Conservation (phyloP, 2,329 filamentous ascomycete species). For the Trichoderma sp. region DNA sequence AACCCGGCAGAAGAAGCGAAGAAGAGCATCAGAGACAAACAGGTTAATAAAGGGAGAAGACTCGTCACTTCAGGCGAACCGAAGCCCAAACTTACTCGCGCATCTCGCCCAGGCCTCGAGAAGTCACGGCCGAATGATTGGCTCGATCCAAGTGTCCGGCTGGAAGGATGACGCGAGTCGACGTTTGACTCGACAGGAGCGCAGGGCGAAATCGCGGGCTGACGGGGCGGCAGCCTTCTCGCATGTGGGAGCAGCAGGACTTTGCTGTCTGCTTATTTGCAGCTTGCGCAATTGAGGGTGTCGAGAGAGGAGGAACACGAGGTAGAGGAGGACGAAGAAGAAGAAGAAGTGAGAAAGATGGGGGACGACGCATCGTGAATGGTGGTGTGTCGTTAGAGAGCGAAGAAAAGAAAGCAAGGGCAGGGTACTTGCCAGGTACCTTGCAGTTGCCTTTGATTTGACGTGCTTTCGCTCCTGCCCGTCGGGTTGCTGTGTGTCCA, state of each 20-base stretch:
- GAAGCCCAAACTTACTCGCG: conserved; percentile 15
- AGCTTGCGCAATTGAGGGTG: conserved; percentile 9
- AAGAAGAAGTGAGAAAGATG: background rate
- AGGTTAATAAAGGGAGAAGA: background rate
- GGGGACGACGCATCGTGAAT: background rate
- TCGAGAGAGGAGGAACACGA: background rate
- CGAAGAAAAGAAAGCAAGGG: background rate
- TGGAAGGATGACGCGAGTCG: background rate
- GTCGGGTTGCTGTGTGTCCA: background rate
- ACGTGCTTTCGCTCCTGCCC: background rate
- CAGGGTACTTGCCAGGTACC: conserved; percentile 1
- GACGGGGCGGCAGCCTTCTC: conserved; percentile 7
- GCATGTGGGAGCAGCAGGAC: background rate
- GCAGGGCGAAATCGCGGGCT: conserved; percentile 5
- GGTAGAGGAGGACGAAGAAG: background rate
- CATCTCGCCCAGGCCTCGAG: background rate
- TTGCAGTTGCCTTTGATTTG: background rate
- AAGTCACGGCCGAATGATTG: conserved; percentile 12
- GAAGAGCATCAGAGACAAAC: background rate
- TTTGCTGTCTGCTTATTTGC: conserved; percentile 7
- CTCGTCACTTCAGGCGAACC: conserved; percentile 4
- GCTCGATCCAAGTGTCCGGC: conserved; percentile 6
- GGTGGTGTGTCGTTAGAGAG: conserved; percentile 8
- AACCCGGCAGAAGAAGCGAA: background rate
- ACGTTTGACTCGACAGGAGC: conserved; percentile 9